Evolutionary conservation across 2,329 filamentous ascomycete genomes (phyloP).

Genomic region (Sporothrix curviconia): DNA sequence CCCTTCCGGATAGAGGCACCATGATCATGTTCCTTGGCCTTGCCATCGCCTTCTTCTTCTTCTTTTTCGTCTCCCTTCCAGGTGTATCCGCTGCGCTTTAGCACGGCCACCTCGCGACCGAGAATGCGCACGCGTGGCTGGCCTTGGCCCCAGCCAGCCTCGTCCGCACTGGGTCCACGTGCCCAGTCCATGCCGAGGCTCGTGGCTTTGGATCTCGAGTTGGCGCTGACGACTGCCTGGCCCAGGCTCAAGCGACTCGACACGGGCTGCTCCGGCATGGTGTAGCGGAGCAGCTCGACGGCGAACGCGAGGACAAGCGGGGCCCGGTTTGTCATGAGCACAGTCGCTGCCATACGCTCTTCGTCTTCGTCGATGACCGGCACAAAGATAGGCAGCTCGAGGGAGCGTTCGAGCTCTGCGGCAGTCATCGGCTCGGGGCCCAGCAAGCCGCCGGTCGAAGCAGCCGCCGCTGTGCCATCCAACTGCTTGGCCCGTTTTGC

Average conservation of each 20-base stretch:
- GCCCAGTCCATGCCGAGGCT: constrained; percentile 69
- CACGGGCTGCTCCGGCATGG: constrained; percentile 77
- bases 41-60: constrained; percentile 16
- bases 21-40: neutral
- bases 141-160: constrained; percentile 66
- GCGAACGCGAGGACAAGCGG: constrained; percentile 78
- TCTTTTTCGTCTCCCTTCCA: constrained; percentile 40
- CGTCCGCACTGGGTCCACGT: constrained; percentile 56
- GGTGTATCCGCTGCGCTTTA: constrained; percentile 72
- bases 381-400: constrained; percentile 51
- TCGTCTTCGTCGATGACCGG: constrained; percentile 32
- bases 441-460: constrained; percentile 22
- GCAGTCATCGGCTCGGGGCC: constrained; percentile 36
- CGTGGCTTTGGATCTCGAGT: constrained; percentile 69
- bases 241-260: constrained; percentile 79
- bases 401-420: constrained; percentile 55
- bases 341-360: constrained; percentile 49
- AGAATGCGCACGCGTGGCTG: constrained; percentile 68
- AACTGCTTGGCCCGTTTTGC: constrained; percentile 29
- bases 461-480: constrained; percentile 18
- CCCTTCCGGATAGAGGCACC: too few relatives aligned
- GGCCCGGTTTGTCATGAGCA: constrained; percentile 65
- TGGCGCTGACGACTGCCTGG: constrained; percentile 76
- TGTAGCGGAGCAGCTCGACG: constrained; percentile 65
- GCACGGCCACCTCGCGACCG: constrained; percentile 65